Percentiles rank a stretch among this genome's conserved stretches.
These are phyloP conservation scores for Cercis canadensis DNA, from an alignment of 306 rosid species.

Conservation along the genomic window DNA sequence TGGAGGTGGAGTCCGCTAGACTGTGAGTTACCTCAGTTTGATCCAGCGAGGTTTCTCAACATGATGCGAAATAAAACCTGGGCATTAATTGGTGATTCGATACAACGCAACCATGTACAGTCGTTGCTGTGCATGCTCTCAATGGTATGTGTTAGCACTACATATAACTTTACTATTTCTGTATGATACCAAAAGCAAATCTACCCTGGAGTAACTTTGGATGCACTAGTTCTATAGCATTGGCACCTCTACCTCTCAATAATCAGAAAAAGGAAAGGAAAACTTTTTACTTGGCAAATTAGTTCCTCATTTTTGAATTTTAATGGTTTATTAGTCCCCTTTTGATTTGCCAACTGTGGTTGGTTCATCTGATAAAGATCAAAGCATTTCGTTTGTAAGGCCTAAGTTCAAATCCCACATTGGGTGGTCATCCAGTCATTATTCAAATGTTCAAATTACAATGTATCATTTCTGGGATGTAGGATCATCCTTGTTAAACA, in stretches of 20 bases:
- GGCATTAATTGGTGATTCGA: slow-evolving; percentile 96
- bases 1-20: slow-evolving; percentile 90
- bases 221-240: neutral
- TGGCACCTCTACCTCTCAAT: too few species aligned
- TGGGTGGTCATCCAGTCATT: neutral
- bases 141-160: slow-evolving; percentile 57
- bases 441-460: too few species aligned
- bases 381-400: too few species aligned
- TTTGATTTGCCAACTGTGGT: too few species aligned
- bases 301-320: neutral
- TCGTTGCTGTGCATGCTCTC: slow-evolving; percentile 88
- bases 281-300: too few species aligned
- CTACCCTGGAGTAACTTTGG: neutral
- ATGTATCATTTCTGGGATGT: too few species aligned
- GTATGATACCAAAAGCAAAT: too few species aligned
- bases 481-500: too few species aligned
- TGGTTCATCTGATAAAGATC: too few species aligned
- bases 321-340: neutral
- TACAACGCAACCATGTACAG: slow-evolving; percentile 93
- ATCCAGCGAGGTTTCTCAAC: slow-evolving; percentile 68
- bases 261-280: too few species aligned
- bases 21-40: slow-evolving; percentile 70
- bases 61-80: slow-evolving; percentile 77
- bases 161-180: neutral
- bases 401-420: too few species aligned